phyloP scores from a whole-genome alignment of 2,329 filamentous ascomycete genomes.

The Stemphylium vesicarium region DNA sequence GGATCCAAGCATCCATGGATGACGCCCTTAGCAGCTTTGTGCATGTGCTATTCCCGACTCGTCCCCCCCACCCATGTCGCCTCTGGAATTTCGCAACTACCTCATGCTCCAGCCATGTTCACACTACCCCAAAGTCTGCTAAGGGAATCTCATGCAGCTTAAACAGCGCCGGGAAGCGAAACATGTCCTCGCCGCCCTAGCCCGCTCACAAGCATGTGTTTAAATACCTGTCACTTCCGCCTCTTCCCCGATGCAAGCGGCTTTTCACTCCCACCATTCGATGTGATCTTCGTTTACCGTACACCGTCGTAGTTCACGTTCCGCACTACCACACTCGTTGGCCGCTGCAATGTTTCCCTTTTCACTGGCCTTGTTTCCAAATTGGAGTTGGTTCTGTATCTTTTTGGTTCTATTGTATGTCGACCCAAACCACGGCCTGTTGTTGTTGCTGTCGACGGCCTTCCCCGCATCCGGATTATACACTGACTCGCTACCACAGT shows the following conservation, averaged over 20 bases:
- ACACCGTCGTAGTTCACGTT: slow-evolving; percentile 43
- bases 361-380: slow-evolving; percentile 44
- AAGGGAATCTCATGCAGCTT: slow-evolving; percentile 50
- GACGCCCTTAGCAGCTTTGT: slow-evolving; percentile 43
- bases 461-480: slow-evolving; percentile 8
- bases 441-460: not conserved
- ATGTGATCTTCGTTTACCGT: slow-evolving; percentile 50
- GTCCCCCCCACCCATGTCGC: slow-evolving; percentile 35
- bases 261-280: slow-evolving; percentile 47
- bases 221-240: slow-evolving; percentile 49
- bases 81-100: slow-evolving; percentile 47
- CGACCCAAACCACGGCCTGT: slow-evolving; percentile 1
- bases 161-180: slow-evolving; percentile 50
- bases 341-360: slow-evolving; percentile 48
- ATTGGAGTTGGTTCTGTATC: slow-evolving; percentile 50
- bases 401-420: slow-evolving; percentile 48
- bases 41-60: slow-evolving; percentile 40
- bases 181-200: slow-evolving; percentile 47
- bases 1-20: slow-evolving; percentile 50
- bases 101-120: slow-evolving; percentile 50
- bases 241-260: slow-evolving; percentile 48
- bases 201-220: slow-evolving; percentile 48
- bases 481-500: slow-evolving; percentile 58
- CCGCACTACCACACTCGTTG: slow-evolving; percentile 47
- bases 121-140: slow-evolving; percentile 51